A percentile compares a stretch with the other conserved stretches of the same genome.
Conservation (phyloP, 345 rosid species). For the Clausena lansium region DNA sequence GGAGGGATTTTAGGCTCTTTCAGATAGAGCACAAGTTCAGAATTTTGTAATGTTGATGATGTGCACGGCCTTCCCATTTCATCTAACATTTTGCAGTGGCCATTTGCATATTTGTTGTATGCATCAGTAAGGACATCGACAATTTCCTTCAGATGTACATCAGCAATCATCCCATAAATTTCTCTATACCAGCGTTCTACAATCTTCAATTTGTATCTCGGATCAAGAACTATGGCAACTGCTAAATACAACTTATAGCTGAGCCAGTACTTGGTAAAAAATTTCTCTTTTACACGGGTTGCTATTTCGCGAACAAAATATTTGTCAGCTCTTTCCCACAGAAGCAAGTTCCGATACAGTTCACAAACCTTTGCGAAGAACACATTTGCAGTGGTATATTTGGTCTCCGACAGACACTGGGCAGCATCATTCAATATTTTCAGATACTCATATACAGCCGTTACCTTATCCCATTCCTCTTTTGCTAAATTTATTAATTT, state of each 20-base stretch:
- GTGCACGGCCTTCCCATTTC: too few relatives aligned
- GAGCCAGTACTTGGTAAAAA: neutral
- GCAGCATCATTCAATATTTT: neutral
- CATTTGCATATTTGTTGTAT: neutral
- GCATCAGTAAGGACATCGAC: neutral
- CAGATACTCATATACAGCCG: neutral
- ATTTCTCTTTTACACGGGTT: neutral
- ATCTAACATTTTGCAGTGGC: neutral
- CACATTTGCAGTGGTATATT: neutral
- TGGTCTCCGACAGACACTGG: neutral
- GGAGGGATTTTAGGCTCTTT: neutral
- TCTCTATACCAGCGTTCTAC: neutral
- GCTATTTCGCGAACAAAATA: neutral
- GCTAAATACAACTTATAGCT: neutral
- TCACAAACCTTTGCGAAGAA: neutral
- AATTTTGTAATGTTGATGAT: neutral
- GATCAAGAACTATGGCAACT: neutral
- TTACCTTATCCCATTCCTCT: neutral
- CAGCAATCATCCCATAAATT: neutral
- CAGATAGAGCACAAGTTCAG: constrained; percentile 14
- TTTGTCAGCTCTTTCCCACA: neutral
- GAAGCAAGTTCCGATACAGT: neutral
- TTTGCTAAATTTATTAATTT: neutral
- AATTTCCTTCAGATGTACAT: neutral
- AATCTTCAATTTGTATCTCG: neutral